Base-by-base conservation (phyloP, 2,329 filamentous ascomycete genomes). In the Nigrospora oryzae region DNA sequence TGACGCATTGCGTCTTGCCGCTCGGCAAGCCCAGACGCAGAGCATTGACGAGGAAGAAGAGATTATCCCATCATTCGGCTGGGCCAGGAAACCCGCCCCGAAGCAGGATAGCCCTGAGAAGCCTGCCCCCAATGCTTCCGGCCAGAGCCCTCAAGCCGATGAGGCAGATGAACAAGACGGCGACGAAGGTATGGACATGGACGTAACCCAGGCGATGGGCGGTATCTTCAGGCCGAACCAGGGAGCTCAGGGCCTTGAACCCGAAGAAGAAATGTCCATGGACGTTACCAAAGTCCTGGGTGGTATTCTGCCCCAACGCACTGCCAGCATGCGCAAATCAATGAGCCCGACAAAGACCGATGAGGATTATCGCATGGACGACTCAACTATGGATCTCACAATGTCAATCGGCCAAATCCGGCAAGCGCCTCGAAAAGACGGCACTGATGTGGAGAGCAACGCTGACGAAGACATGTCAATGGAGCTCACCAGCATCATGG, bases 221-320 rank as follows among this genome's bases (percentile, higher is more conserved):
- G 68, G 73, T n/a, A 81, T 81, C 37, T 56, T 75, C 35, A 62
- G 59, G 49, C 49, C 53, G 19, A 46, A 42, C 7, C 42, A 51
- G 33, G 43, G 70, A 42, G 57, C 71, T 19, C 59, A 66, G 5
- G 71, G 75, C 12, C 69, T 70, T 12, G 60, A 64, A 14, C 68
- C 74, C 19, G 74, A 77, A 16, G 77, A 80, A 51, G 87, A 90
- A 35, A 83, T 94, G 73, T 93, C 88, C 17, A 96, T 97, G 91
- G 91, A 97, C 55, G 87, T 96, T 8, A 96, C 91, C 2, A 81
- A 79, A 44, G 87, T 81, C 10, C 72, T 95, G 43, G 91, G 91
- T 10, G 79, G 83, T 3, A 96, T 97, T 44, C 64, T 95, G 16
- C 67, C 74, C 5, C 71, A 67, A 40, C 56, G 44, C 56, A 53